phyloP scores from a whole-genome alignment of 345 rosid species.

The Brassica carinata region DNA sequence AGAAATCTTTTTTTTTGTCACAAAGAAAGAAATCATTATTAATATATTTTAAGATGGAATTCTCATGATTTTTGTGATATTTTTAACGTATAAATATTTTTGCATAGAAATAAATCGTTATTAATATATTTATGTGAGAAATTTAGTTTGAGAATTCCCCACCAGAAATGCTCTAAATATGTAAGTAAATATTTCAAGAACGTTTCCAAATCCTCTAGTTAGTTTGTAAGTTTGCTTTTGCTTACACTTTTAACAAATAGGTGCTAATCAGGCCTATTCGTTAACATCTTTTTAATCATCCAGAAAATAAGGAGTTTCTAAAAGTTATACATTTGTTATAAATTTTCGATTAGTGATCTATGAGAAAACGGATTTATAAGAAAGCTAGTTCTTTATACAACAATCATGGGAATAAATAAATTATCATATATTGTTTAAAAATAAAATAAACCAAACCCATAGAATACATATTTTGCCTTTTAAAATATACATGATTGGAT shows the following conservation, averaged over 20 bases:
- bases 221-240: background rate
- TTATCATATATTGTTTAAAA: constrained; percentile 1
- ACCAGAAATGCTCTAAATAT: background rate
- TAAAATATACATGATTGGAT: background rate
- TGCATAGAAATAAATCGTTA: background rate
- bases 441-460: constrained; percentile 2
- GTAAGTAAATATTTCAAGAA: background rate
- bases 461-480: constrained; percentile 30
- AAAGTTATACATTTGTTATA: background rate
- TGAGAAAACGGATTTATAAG: background rate
- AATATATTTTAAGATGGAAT: no score
- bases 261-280: background rate
- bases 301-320: background rate
- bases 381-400: background rate
- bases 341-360: background rate
- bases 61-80: no score
- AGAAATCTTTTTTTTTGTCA: no score
- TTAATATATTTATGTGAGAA: background rate
- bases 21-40: no score
- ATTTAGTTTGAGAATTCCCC: background rate
- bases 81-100: no score
- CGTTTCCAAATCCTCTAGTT: background rate
- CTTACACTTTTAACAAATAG: background rate
- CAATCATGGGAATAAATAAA: background rate
- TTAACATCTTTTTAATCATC: background rate